Percentiles rank a stretch among this genome's conserved stretches.
Evolutionary conservation across 805 yeast genomes (phyloP).

Genomic region (Sungouiella blattae): DNA sequence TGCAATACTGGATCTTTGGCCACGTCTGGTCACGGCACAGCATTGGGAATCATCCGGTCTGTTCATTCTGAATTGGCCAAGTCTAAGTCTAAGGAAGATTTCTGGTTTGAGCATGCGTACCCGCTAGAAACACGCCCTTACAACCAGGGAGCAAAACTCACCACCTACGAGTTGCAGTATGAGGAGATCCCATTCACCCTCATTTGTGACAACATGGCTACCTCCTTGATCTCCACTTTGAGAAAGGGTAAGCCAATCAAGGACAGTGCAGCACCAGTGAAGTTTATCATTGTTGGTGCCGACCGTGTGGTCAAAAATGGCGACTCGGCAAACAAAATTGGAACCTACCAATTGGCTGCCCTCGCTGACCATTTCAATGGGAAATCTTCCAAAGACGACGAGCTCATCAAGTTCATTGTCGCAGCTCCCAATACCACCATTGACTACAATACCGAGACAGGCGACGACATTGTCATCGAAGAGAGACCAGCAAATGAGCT

Average conservation of each 20-base stretch:
- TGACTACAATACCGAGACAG: conserved; percentile 62
- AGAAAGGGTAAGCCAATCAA: conserved; percentile 26
- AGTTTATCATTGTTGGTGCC: conserved; percentile 90
- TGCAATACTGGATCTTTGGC: conserved; percentile 97
- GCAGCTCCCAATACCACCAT: conserved; percentile 95
- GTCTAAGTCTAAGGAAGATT: conserved; percentile 24
- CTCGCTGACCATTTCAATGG: conserved; percentile 53
- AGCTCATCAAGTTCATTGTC: conserved; percentile 73
- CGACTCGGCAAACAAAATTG: conserved; percentile 94
- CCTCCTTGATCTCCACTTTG: conserved; percentile 59
- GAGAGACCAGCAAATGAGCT: conserved; percentile 81
- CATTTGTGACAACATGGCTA: conserved; percentile 88
- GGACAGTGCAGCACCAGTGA: conserved; percentile 57
- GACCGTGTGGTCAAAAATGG: conserved; percentile 92
- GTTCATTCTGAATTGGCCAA: conserved; percentile 45
- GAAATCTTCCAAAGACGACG: conserved; percentile 21
- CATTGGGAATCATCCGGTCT: conserved; percentile 86
- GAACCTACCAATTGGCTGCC: conserved; percentile 84
- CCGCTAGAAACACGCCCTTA: conserved; percentile 96
- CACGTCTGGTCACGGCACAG: conserved; percentile 97
- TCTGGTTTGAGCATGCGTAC: conserved; percentile 65
- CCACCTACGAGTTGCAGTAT: conserved; percentile 84
- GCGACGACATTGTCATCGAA: conserved; percentile 79
- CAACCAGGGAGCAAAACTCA: conserved; percentile 91
- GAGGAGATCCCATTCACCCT: conserved; percentile 86